Evolutionary conservation across 495 filamentous ascomycete species (phyloP), one percentile per base, ranked within the genome.

Genomic region (Tuber melanosporum): DNA sequence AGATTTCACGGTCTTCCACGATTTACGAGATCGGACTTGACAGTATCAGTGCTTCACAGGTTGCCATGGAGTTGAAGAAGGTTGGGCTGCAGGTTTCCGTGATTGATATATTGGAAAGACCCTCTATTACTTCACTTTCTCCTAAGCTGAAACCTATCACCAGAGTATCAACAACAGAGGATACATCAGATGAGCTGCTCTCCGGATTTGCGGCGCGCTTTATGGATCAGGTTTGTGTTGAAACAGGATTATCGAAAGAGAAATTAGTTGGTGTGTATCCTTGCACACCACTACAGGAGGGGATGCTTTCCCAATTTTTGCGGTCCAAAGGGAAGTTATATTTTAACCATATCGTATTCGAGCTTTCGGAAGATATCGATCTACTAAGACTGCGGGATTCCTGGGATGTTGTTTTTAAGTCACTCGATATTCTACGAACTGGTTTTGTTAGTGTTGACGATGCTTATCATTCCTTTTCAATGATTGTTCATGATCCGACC

Each of bases 1-100:
- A 87, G 32, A 92, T 98, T 42, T 82, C 83, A 3, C 87, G 87
- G 20, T 80, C 85, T 10, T 88, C 89, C 1, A 92, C 90, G 42
- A 93, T 97, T 41, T 96, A 94, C 81, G 89, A 90, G 77, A 88
- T 97, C 42, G 94, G 95, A 3, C 86, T 97, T 69, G 94, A 98
- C 84, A 96, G 93, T 74, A 93, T 98, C 78, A 92, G 89, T 52
- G 92, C 93, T 0, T 93, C 97, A 75, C 91, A 93, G 75, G 86
- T 94, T 47, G 91, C 92, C 4, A 86, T 88, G 26, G 82, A 88
- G 70, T 88, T 94, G 32, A 89, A 90, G 43, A 87, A 88, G 70
- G 81, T 87, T 75, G 87, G 88, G 0, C 80, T 89, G n/a, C 81
- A 84, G 22, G 84, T 93, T 17, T 85, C 87, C 7, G 89, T 91